Evolutionary conservation across 106 monocot species (phyloP), one percentile per base, ranked within the genome.

Genomic region (Platanthera guangdongensis): DNA sequence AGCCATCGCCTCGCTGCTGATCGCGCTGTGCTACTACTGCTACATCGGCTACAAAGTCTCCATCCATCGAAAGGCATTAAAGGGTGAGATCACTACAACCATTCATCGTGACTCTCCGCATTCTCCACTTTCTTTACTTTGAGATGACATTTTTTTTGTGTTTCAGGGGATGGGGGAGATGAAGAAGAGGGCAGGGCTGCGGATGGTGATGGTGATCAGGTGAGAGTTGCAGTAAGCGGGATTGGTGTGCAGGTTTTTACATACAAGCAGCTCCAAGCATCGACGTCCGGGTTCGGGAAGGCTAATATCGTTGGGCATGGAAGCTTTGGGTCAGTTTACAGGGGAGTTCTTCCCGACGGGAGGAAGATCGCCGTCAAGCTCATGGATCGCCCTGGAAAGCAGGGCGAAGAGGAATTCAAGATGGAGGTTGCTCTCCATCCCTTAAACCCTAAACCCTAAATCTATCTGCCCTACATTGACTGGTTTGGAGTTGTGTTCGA

Each of bases 1-100:
- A 50, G 84, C 99, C 19, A 60, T 94, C 10, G 57, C 54, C 45
- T 92, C 99, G 54, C 85, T 99, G 50, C 53, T 92, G 78, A 71
- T 87, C 65, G 99, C 99, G 74, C 90, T 90, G 75, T 75, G 83
- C 78, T 99, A 99, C 86, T 99, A 99, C 82, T 99, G 99, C 92
- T 92, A 94, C 78, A 94, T 99, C 53, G 86, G 89, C 75, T 52
- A 72, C 80, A 94, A 92, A 82, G 84, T 99, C 82, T 85, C 99
- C 82, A 85, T 75, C 74, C 94, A 65, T 59, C 91, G 86, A 76
- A 87, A 87, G 39, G 74, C 78, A 78, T 78, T 86, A 59, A 59
- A 83, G 46, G 75, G 81, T 72, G 72, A 80, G 82, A 15, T 51
- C 21, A 39, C 32, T 7, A 50, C 30, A 65, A 52, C 13, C 65